Evolutionary conservation across 495 filamentous ascomycete species (phyloP).

Genomic region (Neurospora sp.): DNA sequence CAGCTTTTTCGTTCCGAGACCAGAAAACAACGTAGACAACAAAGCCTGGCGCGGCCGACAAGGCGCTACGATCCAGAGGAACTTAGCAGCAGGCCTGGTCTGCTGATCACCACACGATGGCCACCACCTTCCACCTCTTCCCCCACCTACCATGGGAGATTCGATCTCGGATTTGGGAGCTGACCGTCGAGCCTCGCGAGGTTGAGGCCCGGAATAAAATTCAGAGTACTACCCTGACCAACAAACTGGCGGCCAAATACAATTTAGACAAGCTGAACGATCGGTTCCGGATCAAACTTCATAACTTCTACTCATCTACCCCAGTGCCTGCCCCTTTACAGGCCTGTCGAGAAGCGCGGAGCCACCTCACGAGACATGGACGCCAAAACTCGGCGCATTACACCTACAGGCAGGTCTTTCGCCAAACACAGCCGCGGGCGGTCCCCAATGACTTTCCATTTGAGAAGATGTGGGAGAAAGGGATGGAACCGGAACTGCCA

Average conservation of each 20-base stretch:
- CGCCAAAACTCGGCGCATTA: neutral
- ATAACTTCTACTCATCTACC: neutral
- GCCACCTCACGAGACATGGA: neutral
- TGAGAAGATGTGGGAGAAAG: no score
- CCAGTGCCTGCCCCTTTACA: neutral
- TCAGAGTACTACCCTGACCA: neutral
- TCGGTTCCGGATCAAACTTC: neutral
- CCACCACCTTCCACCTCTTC: neutral
- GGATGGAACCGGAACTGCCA: neutral
- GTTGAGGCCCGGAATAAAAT: neutral
- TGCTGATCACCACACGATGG: neutral
- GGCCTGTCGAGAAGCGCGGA: neutral
- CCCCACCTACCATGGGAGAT: neutral
- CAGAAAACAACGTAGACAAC: neutral
- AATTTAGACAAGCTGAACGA: neutral
- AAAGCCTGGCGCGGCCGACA: no score
- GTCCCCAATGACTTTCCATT: no score
- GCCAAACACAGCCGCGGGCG: neutral
- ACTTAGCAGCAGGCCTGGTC: neutral
- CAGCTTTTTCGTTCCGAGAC: neutral
- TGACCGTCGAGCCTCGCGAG: neutral
- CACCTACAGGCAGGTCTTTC: neutral
- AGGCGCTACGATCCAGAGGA: neutral
- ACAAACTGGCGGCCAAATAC: neutral
- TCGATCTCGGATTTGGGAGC: neutral